Base-by-base conservation (phyloP, 495 filamentous ascomycete species). In the Penicillium goetzii region DNA sequence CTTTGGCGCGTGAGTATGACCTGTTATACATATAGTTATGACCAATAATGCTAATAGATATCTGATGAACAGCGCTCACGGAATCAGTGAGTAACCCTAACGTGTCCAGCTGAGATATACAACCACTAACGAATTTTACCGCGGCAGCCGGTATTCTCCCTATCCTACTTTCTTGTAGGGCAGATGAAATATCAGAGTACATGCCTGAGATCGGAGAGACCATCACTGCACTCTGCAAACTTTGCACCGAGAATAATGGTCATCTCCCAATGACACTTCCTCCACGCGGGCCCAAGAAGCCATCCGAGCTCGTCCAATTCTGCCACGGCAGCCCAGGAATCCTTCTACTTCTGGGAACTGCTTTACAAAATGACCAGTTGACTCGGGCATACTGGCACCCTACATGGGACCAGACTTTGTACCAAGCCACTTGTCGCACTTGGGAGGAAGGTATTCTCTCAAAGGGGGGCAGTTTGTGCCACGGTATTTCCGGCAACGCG, bases 401-500 rank as follows among this genome's bases (percentile, higher is more conserved):
- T 5, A 71, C 73, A 25, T 84, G 79, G 79, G 73, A 82, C 23
- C 64, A 74, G 56, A 70, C 77, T 8, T 72, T 76, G 21, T 66
- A 68, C 38, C 56, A 74, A 21, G 74, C 71, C 11, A 74, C 72
- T n/a, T 64, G 79, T 28, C 72, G 74, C n/a, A 67, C 79, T 10
- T 83, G 81, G 81, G 71, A 79, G 56, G 74, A 84, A 69, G 80
- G 80, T 0, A 66, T 83, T 0, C 69, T 83, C 6, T 75, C 72
- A n/a, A 83, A 83, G 59, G 81, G 81, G 23, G 78, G 78, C 0
- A 73, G 78, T 50, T 50, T 83, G 8, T 83, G 81, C 58, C 81
- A 84, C 58, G 81, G 80, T 0, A 73, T 82, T 47, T 62, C 79
- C 0, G 80, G 81, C 19, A 83, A 84, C 58, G 76, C 72, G 36